Evolutionary conservation across 2,329 filamentous ascomycete species (phyloP), one percentile per base, ranked within the genome.

Genomic region (Pseudogymnoascus sp.): DNA sequence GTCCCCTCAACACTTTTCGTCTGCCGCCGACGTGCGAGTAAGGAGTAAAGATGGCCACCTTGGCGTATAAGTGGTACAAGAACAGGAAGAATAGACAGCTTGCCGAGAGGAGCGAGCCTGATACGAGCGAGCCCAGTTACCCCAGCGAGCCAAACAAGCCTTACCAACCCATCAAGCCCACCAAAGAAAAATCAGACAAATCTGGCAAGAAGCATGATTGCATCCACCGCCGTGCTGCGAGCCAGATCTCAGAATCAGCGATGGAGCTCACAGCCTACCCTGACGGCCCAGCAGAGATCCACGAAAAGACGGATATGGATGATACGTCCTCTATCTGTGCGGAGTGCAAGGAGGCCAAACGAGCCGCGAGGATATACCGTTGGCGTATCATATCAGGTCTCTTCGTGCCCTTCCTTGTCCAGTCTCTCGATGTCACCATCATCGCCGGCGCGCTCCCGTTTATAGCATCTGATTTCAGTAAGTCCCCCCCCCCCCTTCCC

Each of bases 381-480:
- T 83, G 78, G 78, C 88, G 83, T 69, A 71, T 89, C 10, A 80
- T 88, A 40, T 64, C 80, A 1, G 84, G 85, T 2, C 76, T 89
- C 0, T 72, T 84, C 5, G 74, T 84, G 2, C 86, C 87, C 0
- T 88, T 83, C 69, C 80, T 83, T 7, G 77, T 88, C 0, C 82
- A 87, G 64, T 81, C 83, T 2, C 77, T 89, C 1, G 86, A 90
- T 70, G 76, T 83, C 1, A 89, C 87, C 0, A 87, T 89, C 42
- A 77, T 87, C 10, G 83, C 84, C 2, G 82, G 82, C 10, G 83
- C 83, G 0, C 73, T 86, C 17, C 82, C 83, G 0, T 84, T 80
- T 66, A 89, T 90, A 59, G 86, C 86, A 2, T 77, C 80, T 0
- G 83, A 89, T 69, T 89, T 89, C 72, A 73, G 83, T 85, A 72